Percentiles rank a stretch among this genome's conserved stretches.
Conservation (phyloP, 2,329 filamentous ascomycete species). For the Trichoderma aggressivum region DNA sequence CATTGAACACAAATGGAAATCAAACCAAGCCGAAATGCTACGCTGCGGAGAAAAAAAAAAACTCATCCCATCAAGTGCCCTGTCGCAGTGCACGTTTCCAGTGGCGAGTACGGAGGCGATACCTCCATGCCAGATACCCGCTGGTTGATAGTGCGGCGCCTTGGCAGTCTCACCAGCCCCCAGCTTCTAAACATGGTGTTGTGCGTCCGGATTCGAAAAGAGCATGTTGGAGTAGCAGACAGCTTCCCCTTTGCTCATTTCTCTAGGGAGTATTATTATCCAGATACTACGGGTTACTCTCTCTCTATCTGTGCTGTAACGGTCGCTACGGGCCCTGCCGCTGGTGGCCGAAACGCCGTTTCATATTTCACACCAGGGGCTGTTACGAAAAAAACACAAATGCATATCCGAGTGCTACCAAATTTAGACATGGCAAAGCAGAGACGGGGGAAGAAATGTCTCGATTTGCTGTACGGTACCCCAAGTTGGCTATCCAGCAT, state of each 20-base stretch:
- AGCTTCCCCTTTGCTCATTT: background rate
- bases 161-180: conserved; percentile 15
- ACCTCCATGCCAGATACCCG: background rate
- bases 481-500: background rate
- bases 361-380: conserved; percentile 1
- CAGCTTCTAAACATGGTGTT: background rate
- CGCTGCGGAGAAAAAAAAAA: background rate
- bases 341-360: conserved; percentile 3
- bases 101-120: background rate
- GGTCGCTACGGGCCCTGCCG: background rate
- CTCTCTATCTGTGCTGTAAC: background rate
- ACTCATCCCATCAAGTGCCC: background rate
- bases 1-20: too few species aligned
- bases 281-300: background rate
- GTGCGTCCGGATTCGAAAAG: background rate
- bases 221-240: background rate
- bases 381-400: background rate
- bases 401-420: background rate
- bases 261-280: background rate
- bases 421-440: background rate
- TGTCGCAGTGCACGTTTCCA: background rate
- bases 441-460: background rate
- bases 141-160: conserved; percentile 15
- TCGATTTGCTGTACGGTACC: background rate
- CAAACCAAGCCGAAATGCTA: background rate